Conservation (phyloP, 306 rosid species). For the Vigna angularis region DNA sequence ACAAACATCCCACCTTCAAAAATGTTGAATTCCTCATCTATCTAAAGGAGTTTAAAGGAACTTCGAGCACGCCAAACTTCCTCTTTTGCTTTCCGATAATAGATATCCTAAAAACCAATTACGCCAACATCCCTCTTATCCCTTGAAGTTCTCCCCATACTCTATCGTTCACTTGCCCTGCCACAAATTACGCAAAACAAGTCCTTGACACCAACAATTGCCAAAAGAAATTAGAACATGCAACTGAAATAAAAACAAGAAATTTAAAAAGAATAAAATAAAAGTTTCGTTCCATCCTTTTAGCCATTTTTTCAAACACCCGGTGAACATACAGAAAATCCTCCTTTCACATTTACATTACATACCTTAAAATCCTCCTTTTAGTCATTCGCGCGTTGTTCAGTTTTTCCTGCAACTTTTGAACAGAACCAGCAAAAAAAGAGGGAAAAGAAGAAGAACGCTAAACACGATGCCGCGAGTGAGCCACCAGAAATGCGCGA, state of each 20-base stretch:
- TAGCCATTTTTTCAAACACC: slow-evolving; percentile 32
- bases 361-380: neutral
- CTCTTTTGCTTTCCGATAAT: slow-evolving; percentile 96
- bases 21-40: slow-evolving; percentile 91
- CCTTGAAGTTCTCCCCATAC: slow-evolving; percentile 97
- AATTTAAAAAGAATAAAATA: neutral
- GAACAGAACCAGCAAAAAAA: too few relatives aligned
- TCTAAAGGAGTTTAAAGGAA: slow-evolving; percentile 96
- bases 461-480: too few relatives aligned
- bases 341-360: neutral
- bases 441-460: too few relatives aligned
- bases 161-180: neutral
- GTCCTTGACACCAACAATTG: neutral
- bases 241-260: neutral
- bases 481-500: too few relatives aligned
- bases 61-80: slow-evolving; percentile 99
- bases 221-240: slow-evolving; percentile 6
- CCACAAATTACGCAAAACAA: slow-evolving; percentile 22
- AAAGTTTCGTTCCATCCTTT: neutral
- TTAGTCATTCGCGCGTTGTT: too few relatives aligned
- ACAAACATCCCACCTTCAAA: slow-evolving; percentile 67
- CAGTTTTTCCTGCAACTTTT: too few relatives aligned
- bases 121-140: slow-evolving; percentile 73
- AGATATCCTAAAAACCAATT: slow-evolving; percentile 70
- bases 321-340: neutral